phyloP scores from a whole-genome alignment of 2,329 filamentous ascomycete genomes.

The Cryphonectria carpinicola region DNA sequence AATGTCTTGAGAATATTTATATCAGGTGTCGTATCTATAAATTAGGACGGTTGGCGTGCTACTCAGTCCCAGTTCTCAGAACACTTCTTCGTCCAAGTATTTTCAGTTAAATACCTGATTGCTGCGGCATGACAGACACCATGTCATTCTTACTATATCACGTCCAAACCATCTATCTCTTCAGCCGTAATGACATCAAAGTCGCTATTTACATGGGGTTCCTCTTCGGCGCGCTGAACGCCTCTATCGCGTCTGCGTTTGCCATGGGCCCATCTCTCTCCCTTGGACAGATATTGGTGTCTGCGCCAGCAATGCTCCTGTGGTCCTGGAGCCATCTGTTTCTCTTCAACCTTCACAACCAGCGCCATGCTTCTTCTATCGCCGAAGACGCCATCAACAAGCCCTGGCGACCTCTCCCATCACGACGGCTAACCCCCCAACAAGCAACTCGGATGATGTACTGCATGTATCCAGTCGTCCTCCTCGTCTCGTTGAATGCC shows the following conservation, averaged over 20 bases:
- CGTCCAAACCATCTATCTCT: neutral
- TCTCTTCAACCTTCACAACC: conserved; percentile 10
- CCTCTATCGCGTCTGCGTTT: neutral
- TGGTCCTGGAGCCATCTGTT: conserved; percentile 13
- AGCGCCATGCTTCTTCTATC: conserved; percentile 3
- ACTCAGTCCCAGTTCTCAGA: neutral
- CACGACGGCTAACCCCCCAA: neutral
- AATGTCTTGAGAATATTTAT: neutral
- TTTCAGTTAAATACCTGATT: neutral
- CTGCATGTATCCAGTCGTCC: conserved; percentile 10
- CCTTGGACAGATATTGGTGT: neutral
- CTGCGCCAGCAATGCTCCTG: neutral
- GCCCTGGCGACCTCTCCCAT: conserved; percentile 22
- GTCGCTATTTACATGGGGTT: neutral
- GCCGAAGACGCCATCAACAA: conserved; percentile 21
- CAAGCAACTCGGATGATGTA: conserved; percentile 11
- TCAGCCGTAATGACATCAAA: conserved; percentile 1
- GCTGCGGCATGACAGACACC: neutral
- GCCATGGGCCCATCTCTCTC: neutral
- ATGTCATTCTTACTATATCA: neutral
- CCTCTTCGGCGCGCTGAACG: conserved; percentile 6
- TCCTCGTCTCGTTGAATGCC: neutral
- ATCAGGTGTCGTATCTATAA: neutral
- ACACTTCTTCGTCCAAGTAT: neutral
- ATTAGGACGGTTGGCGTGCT: neutral